Percentiles rank a stretch among this genome's conserved stretches.
Conservation (phyloP, 2,329 filamentous ascomycete species). For the Calonectria hawksworthii region DNA sequence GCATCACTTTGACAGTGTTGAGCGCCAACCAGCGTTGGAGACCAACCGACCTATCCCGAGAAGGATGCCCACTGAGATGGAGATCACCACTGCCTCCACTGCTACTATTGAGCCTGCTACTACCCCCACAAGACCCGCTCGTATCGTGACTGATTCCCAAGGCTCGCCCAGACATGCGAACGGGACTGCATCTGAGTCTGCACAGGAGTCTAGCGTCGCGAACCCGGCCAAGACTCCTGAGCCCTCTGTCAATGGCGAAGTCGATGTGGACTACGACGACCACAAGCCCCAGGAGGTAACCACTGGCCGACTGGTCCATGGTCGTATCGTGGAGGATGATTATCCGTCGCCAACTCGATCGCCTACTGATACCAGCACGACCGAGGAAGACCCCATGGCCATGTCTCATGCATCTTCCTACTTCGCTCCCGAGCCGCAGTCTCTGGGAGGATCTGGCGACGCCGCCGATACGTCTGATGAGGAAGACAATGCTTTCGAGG, state of each 20-base stretch:
- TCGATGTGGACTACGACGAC: slow-evolving; percentile 74
- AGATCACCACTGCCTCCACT: slow-evolving; percentile 30
- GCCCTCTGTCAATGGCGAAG: slow-evolving; percentile 47
- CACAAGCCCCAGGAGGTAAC: slow-evolving; percentile 90
- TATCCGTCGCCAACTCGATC: slow-evolving; percentile 84
- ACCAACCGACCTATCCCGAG: slow-evolving; percentile 42
- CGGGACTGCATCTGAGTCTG: slow-evolving; percentile 36
- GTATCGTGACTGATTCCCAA: slow-evolving; percentile 57
- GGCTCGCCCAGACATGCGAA: slow-evolving; percentile 58
- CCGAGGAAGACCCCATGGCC: slow-evolving; percentile 85
- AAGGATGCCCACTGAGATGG: slow-evolving; percentile 33
- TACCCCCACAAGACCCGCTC: slow-evolving; percentile 45
- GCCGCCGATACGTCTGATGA: slow-evolving; percentile 88
- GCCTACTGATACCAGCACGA: slow-evolving; percentile 74
- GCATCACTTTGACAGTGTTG: slow-evolving; percentile 73
- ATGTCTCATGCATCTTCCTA: slow-evolving; percentile 85
- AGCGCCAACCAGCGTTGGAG: slow-evolving; percentile 61
- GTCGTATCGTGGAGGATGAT: slow-evolving; percentile 95
- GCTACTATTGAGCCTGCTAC: slow-evolving; percentile 23
- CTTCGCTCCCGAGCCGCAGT: slow-evolving; percentile 77
- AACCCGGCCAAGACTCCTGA: slow-evolving; percentile 45
- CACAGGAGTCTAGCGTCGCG: slow-evolving; percentile 35
- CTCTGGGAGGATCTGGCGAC: slow-evolving; percentile 86
- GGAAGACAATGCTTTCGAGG: slow-evolving; percentile 89
- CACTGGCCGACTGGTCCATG: slow-evolving; percentile 90